These are phyloP conservation scores for Harrya chromipes DNA, from an alignment of 768 basidiomycete species.

Conservation along the genomic window DNA sequence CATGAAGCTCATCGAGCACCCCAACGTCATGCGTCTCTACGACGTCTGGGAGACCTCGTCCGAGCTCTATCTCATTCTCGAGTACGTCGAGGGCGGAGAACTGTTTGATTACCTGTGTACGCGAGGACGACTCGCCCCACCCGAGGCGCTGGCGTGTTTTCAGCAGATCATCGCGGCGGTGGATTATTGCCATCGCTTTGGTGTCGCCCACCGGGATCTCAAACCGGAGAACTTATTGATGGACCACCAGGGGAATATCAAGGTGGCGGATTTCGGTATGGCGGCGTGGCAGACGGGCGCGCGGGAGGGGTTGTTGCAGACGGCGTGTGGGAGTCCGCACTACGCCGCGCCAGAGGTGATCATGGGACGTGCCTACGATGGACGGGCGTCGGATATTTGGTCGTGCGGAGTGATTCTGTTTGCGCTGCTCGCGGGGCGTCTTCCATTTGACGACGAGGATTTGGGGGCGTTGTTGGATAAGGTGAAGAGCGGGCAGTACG, in stretches of 20 bases:
- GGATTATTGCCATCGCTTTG: conserved; percentile 92
- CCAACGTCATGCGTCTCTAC: conserved; percentile 90
- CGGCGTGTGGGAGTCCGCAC: conserved; percentile 92
- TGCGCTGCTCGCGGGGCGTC: conserved; percentile 77
- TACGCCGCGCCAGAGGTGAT: conserved; percentile 94
- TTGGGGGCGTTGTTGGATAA: conserved; percentile 72
- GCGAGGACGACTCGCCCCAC: conserved; percentile 63
- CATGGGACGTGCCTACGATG: conserved; percentile 78
- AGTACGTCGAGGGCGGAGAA: conserved; percentile 93
- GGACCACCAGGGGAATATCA: conserved; percentile 81
- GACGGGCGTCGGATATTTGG: conserved; percentile 91
- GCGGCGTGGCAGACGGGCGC: conserved; percentile 81
- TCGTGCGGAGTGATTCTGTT: conserved; percentile 93
- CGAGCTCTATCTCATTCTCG: conserved; percentile 87
- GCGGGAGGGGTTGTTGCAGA: conserved; percentile 58
- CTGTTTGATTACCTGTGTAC: conserved; percentile 90
- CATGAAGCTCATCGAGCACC: conserved; percentile 96
- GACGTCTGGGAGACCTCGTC: conserved; percentile 96
- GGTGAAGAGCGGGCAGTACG: conserved; percentile 69
- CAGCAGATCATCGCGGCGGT: conserved; percentile 92
- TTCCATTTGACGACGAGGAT: conserved; percentile 95
- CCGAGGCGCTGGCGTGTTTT: conserved; percentile 82
- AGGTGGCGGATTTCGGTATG: conserved; percentile 98
- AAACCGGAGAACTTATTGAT: conserved; percentile 94
- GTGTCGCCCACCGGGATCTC: conserved; percentile 90